A percentile compares a stretch with the other conserved stretches of the same genome.
Conservation (phyloP, 371 early-diverging fungal species). For the Conidiobolus incongruus region DNA sequence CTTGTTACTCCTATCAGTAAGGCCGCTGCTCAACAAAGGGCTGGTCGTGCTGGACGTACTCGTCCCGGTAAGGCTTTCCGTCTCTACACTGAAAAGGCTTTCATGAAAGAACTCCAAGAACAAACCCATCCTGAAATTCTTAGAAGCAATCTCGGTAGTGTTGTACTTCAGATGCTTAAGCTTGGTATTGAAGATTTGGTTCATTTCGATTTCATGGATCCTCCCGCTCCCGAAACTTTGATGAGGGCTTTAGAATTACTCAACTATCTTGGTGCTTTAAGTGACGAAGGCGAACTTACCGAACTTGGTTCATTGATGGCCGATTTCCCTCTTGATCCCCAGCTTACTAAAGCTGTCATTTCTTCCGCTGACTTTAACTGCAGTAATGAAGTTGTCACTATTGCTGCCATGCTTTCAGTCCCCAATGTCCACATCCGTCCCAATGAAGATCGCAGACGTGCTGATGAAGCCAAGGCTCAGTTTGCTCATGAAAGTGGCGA, state of each 20-base stretch:
- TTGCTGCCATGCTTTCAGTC: constrained; percentile 74
- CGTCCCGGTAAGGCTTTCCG: constrained; percentile 72
- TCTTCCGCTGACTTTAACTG: constrained; percentile 30
- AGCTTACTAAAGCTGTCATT: constrained; percentile 73
- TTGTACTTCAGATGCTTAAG: constrained; percentile 69
- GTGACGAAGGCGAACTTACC: constrained; percentile 58
- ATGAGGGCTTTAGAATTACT: constrained; percentile 69
- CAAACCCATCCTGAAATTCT: constrained; percentile 87
- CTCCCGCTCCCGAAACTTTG: constrained; percentile 50
- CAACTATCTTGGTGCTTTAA: constrained; percentile 73
- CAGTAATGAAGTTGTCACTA: constrained; percentile 62
- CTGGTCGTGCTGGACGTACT: constrained; percentile 92
- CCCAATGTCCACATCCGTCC: constrained; percentile 67
- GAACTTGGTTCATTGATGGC: constrained; percentile 72
- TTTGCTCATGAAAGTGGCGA: constrained; percentile 50
- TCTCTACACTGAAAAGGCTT: constrained; percentile 80
- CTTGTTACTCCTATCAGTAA: constrained; percentile 75
- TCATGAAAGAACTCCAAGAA: constrained; percentile 44
- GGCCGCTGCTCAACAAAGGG: constrained; percentile 86
- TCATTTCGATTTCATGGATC: constrained; percentile 88
- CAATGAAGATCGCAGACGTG: constrained; percentile 64
- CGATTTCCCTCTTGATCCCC: constrained; percentile 83
- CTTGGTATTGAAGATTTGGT: constrained; percentile 72
- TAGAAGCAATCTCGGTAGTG: constrained; percentile 72
- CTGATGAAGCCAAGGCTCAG: constrained; percentile 28